Evolutionary conservation across 805 yeast species (phyloP).

Genomic region (Blastobotrys parvus): DNA sequence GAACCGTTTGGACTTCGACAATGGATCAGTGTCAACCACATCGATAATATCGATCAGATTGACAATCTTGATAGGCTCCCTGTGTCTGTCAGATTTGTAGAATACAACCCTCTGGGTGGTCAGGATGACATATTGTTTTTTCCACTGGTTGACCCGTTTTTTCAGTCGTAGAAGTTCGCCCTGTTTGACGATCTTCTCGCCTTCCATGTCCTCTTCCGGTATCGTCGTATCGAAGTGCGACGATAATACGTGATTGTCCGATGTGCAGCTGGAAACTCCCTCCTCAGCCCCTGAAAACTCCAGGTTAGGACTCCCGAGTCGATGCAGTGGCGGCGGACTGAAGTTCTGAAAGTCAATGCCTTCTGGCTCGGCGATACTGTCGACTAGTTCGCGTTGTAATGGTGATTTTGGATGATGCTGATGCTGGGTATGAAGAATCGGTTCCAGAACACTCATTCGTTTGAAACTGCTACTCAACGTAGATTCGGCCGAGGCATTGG

Average conservation of each 20-base stretch:
- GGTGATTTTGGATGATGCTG: slow-evolving; percentile 1
- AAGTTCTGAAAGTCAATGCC: background rate
- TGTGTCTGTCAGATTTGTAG: slow-evolving; percentile 29
- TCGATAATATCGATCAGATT: slow-evolving; percentile 12
- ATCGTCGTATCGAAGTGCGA: no score
- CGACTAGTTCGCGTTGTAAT: slow-evolving; percentile 1
- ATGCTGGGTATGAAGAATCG: background rate
- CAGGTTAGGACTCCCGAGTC: background rate
- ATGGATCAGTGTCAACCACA: slow-evolving; percentile 43
- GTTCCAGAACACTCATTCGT: slow-evolving; percentile 6
- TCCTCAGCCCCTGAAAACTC: background rate
- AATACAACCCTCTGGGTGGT: slow-evolving; percentile 36
- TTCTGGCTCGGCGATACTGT: slow-evolving; percentile 1
- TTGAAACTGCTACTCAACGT: slow-evolving; percentile 12
- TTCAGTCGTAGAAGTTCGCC: slow-evolving; percentile 37
- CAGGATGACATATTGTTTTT: slow-evolving; percentile 34
- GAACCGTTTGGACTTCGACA: slow-evolving; percentile 35
- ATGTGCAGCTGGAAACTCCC: background rate
- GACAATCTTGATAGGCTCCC: slow-evolving; percentile 11
- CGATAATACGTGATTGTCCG: background rate
- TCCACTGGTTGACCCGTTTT: slow-evolving; percentile 43
- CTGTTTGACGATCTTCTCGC: slow-evolving; percentile 32
- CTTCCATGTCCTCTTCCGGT: background rate
- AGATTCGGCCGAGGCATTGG: slow-evolving; percentile 16
- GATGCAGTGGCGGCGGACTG: background rate